Evolutionary conservation across 805 yeast species (phyloP), one percentile per base, ranked within the genome.

Genomic region (Barnettozyma sp.): DNA sequence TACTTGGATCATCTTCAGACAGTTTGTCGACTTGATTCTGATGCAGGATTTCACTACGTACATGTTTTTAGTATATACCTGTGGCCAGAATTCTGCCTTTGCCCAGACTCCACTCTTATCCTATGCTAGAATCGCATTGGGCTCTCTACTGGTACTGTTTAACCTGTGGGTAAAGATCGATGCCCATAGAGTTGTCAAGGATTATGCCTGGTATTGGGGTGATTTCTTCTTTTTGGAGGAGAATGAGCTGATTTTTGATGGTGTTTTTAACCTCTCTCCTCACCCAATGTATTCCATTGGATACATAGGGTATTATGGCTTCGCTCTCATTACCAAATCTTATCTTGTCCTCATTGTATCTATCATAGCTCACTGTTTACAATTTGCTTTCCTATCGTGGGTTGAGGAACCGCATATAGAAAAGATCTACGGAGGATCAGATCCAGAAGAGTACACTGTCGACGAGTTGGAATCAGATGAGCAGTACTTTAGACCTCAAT

Each of bases 181-280:
- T 56, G 94, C 94, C 22, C 95, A 84, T 56, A 71, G 87, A 45
- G 87, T 84, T 14, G 87, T 84, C 40, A 83, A 84, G 56, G 95
- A 84, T 54, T 84, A 78, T 54, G 95, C 95, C 9, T 84, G 95
- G 95, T 84, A 84, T 58, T 84, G 95, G 95, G 95, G 95, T 19
- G 95, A 85, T 59, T 84, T 84, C 61, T 84, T 84, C 69, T 84
- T 84, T 61, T 64, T 86, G 36, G 82, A 82, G 54, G 74, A 73
- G 43, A 73, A 68, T 54, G 76, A 74, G 38, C 68, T 84, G 49
- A 79, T 83, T 21, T 84, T 84, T 59, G 94, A 85, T 55, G 95
- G 94, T 27, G 92, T 84, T 8, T 84, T 83, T 56, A 90, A 84
- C 57, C 71, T 84, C 69, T 84, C 87, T 12, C 95, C 95, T 14